Base-by-base conservation (phyloP, 73 alveolate species). In the Diophrys appendiculata region DNA sequence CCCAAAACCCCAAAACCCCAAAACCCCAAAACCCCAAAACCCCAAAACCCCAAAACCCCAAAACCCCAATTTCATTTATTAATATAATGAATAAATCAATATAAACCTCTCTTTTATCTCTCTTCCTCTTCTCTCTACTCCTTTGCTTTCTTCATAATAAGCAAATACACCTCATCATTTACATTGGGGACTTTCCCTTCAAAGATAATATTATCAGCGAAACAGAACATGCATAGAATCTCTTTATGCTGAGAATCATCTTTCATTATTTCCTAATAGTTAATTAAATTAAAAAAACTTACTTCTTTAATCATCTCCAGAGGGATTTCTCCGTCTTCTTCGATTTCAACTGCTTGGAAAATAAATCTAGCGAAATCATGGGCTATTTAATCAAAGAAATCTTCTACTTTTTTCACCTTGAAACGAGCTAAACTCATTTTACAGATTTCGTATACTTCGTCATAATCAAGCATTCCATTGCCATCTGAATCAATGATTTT, bases 181-280 rank as follows among this genome's bases (percentile, higher is more conserved):
- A n/a, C n/a, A n/a, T n/a, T n/a, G n/a, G n/a, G n/a, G n/a, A n/a
- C n/a, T n/a, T n/a, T n/a, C n/a, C n/a, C n/a, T 43, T 43, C 60
- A 43, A 43, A 43, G n/a, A 75, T 28, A 28, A 75, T n/a, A 33
- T 75, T 75, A 5, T 75, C 83, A 23, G 83, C 83, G 55, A 73
- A 75, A 30, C 83, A 75, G 33, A 75, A 75, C 83, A 75, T 75
- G 23, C 83, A 75, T 1, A 75, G 75, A 26, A 75, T n/a, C 33
- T 60, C 73, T 32, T 75, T 54, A 56, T 75, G 73, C 0, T 56
- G 76, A 29, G 72, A 33, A 55, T 56, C 67, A 5, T 25, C 69
- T 33, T 56, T 75, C 18, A 75, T 30, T 2, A 75, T 75, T 35
- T 75, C 83, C n/a, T 73, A 54, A 11, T 53, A 14, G 28, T 31